These are phyloP conservation scores for Marchantia polymorpha DNA, from an alignment of 225 moss, liverwort and hornwort species.

Conservation along the genomic window DNA sequence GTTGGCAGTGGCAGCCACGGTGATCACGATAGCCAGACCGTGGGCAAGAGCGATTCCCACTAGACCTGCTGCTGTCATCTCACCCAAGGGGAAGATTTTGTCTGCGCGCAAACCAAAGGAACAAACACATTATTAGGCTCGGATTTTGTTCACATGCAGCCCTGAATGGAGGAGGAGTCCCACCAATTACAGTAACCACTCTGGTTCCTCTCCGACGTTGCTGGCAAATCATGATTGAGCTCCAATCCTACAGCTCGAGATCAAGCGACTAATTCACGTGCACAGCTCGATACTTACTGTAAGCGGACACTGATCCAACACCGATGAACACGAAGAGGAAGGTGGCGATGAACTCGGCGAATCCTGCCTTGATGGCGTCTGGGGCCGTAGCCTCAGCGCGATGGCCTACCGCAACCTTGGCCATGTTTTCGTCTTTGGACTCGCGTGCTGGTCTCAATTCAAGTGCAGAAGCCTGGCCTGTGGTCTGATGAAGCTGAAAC, in stretches of 20 bases:
- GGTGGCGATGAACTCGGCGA: slow-evolving; percentile 78
- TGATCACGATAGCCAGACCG: slow-evolving; percentile 47
- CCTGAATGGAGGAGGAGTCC: too few relatives aligned
- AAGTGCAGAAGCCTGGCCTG: too few relatives aligned
- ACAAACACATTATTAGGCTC: too few relatives aligned
- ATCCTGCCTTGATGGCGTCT: slow-evolving; percentile 73
- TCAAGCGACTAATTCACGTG: too few relatives aligned
- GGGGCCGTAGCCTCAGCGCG: slow-evolving; percentile 57
- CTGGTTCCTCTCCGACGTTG: too few relatives aligned
- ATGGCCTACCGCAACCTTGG: slow-evolving; percentile 55
- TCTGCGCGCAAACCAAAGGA: not conserved
- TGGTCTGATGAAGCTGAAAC: too few relatives aligned
- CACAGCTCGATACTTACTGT: slow-evolving; percentile 29
- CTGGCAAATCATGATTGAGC: not conserved
- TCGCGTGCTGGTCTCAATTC: too few relatives aligned
- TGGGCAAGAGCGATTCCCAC: slow-evolving; percentile 53
- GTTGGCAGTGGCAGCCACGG: slow-evolving; percentile 54
- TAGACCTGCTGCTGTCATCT: slow-evolving; percentile 43
- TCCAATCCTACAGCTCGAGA: not conserved
- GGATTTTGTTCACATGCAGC: too few relatives aligned
- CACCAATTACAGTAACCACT: too few relatives aligned
- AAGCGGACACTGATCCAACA: slow-evolving; percentile 68
- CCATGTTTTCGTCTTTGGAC: too few relatives aligned
- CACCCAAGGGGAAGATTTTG: slow-evolving; percentile 44
- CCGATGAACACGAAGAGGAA: slow-evolving; percentile 96